Evolutionary conservation across 352 stramenopile genomes (phyloP), one percentile per base, ranked within the genome.

Genomic region (Phytophthora fragariae): DNA sequence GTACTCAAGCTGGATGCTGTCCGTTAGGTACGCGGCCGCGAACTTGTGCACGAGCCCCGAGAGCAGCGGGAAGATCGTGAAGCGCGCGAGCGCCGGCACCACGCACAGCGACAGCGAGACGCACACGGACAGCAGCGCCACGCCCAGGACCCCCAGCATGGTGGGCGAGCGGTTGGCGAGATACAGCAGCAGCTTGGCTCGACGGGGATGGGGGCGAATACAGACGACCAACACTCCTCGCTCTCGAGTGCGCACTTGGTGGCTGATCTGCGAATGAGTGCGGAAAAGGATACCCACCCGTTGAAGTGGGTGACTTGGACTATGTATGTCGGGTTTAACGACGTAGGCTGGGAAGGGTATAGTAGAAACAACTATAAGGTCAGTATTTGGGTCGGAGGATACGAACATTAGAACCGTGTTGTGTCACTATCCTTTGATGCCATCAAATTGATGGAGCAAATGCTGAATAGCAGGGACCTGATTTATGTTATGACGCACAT

Each of bases 101-200:
- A 90, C 78, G 62, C 84, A 92, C 17, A 90, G 79, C 65, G 82
- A 92, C 46, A 92, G 74, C 41, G 84, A 84, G 57, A 92, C 74
- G 54, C 85, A 74, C 56, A 91, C 77, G 53, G 77, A 83, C 39
- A 91, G 31, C 31, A 90, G 67, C 73, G 80, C 75, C 53, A 91
- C 63, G 12, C 76, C 61, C 44, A 91, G 64, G 63, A 90, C 57
- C 65, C 82, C 83, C 15, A 80, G 55, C 72, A 84, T 84, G 56
- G 37, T 74, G 68, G 75, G 72, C 41, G 59, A 74, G 50, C 79
- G 79, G 70, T 77, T 75, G 39, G 68, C 46, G 14, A 81, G 55
- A 58, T 61, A 77, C 62, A 76, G 58, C 70, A 72, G 65, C 75
- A 83, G 68, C 50, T 81, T 82, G 61, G 62, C 56, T 55, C 17